A percentile compares a stretch with the other conserved stretches of the same genome.
Evolutionary conservation across 164 flowering plant genomes (phyloP).

Genomic region (Tetracentron sinense): DNA sequence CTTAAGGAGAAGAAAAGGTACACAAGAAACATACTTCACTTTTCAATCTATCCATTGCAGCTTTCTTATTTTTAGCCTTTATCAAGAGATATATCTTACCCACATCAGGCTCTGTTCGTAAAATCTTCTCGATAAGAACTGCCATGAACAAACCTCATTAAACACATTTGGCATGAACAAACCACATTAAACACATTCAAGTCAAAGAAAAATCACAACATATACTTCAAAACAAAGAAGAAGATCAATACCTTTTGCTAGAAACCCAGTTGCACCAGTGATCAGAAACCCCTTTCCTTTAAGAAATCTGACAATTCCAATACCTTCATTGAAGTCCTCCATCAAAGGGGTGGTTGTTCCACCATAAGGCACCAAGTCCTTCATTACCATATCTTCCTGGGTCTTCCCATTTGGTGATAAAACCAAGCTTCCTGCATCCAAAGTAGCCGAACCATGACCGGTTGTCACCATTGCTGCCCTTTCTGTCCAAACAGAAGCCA

Average conservation of each 20-base stretch:
- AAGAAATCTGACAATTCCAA: neutral
- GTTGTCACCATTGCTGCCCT: too few species aligned
- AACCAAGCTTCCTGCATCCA: neutral
- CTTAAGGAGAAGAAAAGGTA: neutral
- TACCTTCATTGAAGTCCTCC: neutral
- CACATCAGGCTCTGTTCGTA: conserved; percentile 70
- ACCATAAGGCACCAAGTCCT: too few species aligned
- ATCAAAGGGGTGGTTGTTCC: neutral
- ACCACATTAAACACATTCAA: too few species aligned
- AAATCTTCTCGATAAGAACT: conserved; percentile 52
- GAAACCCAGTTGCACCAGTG: conserved; percentile 3
- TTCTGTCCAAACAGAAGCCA: too few species aligned
- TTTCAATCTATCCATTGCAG: conserved; percentile 67
- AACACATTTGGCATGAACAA: too few species aligned
- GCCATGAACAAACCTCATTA: conserved; percentile 9
- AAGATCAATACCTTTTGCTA: neutral
- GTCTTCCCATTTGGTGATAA: neutral
- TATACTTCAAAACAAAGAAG: too few species aligned
- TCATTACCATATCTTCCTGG: too few species aligned
- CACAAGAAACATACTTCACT: conserved; percentile 53
- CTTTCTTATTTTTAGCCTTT: conserved; percentile 68
- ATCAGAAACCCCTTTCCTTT: neutral
- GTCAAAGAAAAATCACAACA: too few species aligned
- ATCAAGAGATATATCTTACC: conserved; percentile 75
- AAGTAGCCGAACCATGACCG: neutral